Evolutionary conservation across 768 basidiomycete genomes (phyloP).

Genomic region (Boletus tomentosulus): DNA sequence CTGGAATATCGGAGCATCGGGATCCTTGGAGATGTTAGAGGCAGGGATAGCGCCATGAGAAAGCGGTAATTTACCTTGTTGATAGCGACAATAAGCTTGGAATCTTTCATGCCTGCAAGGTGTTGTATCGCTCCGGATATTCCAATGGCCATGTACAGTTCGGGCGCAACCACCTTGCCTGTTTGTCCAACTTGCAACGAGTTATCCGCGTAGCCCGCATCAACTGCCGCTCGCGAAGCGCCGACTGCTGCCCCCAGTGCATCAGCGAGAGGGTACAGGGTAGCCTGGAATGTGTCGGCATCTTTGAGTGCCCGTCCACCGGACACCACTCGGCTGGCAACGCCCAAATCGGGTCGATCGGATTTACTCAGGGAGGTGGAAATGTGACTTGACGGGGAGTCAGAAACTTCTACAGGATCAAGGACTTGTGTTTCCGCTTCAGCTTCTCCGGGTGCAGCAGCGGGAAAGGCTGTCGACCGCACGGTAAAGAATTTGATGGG

Average conservation of each 20-base stretch:
- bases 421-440: constrained; percentile 59
- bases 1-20: constrained; percentile 98
- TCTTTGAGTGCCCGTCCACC: constrained; percentile 95
- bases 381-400: constrained; percentile 54
- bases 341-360: constrained; percentile 87
- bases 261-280: constrained; percentile 90
- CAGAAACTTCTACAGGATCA: constrained; percentile 58
- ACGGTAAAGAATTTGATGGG: constrained; percentile 93
- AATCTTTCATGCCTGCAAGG: constrained; percentile 99
- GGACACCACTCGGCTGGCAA: constrained; percentile 85
- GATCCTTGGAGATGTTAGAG: constrained; percentile 55
- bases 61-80: constrained; percentile 67
- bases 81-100: constrained; percentile 95
- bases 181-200: constrained; percentile 99
- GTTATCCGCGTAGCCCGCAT: constrained; percentile 97
- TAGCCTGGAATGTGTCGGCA: constrained; percentile 84
- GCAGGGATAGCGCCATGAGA: not conserved
- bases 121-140: constrained; percentile 99
- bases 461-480: constrained; percentile 83
- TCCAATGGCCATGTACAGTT: constrained; percentile 93
- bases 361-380: constrained; percentile 81
- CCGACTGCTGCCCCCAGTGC: constrained; percentile 92
- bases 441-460: constrained; percentile 45
- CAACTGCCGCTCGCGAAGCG: constrained; percentile 96
- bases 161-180: constrained; percentile 96